Percentiles rank a stretch among this genome's conserved stretches.
Evolutionary conservation across 208 protist species (phyloP).

Genomic region (Crithidia mellificae): DNA sequence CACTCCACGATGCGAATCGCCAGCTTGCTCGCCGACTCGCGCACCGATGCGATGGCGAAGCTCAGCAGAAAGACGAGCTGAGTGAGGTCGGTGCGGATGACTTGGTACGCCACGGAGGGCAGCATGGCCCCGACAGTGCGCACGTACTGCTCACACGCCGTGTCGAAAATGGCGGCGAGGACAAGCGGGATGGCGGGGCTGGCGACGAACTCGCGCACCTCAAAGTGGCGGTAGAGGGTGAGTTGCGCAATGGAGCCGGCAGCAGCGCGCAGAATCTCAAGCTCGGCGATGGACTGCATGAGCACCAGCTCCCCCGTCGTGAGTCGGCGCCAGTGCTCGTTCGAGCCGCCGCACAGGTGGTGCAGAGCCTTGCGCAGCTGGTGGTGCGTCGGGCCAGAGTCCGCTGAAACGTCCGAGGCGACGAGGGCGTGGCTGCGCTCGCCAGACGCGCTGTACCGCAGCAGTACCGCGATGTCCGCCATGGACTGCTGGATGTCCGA

Average conservation of each 20-base stretch:
- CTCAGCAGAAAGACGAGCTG: constrained; percentile 75
- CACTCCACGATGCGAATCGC: constrained; percentile 48
- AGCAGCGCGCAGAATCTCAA: constrained; percentile 77
- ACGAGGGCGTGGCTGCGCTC: constrained; percentile 19
- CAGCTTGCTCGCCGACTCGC: constrained; percentile 54
- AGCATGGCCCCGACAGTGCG: constrained; percentile 39
- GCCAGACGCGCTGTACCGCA: constrained; percentile 44
- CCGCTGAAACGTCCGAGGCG: constrained; percentile 20
- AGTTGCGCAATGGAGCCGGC: constrained; percentile 75
- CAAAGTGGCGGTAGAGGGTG: constrained; percentile 76
- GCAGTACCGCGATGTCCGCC: constrained; percentile 65
- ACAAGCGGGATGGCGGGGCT: constrained; percentile 49
- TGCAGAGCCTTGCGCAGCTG: constrained; percentile 21
- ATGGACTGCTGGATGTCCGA: constrained; percentile 75
- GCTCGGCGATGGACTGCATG: constrained; percentile 54
- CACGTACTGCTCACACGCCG: constrained; percentile 63
- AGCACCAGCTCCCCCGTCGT: constrained; percentile 72
- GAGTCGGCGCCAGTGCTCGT: constrained; percentile 40
- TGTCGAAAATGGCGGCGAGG: constrained; percentile 41
- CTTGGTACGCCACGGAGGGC: constrained; percentile 47
- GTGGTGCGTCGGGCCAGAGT: constrained; percentile 17
- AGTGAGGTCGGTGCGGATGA: constrained; percentile 52
- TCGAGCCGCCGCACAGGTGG: constrained; percentile 31
- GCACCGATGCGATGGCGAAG: constrained; percentile 74
- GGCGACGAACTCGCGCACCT: constrained; percentile 83